A percentile compares a stretch with the other conserved stretches of the same genome.
These are phyloP conservation scores for Mycosphaerella arachidis DNA, from an alignment of 2,329 filamentous ascomycete species.

Conservation along the genomic window DNA sequence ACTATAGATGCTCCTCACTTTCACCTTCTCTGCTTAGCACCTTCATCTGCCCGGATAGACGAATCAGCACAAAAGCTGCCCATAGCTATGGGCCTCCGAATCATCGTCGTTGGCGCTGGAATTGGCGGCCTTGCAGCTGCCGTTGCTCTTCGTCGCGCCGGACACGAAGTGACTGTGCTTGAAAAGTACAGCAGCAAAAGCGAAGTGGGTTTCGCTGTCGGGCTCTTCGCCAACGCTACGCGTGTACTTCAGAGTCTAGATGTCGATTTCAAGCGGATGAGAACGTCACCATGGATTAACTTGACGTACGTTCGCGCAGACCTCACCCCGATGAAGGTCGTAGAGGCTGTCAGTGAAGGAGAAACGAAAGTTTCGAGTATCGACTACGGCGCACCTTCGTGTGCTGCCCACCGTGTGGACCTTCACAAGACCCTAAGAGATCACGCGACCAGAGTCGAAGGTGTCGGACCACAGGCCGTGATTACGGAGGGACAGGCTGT, in stretches of 20 bases:
- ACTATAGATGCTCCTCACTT: too few relatives aligned
- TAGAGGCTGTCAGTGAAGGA: not conserved
- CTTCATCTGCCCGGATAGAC: not conserved
- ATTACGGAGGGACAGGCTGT: not conserved
- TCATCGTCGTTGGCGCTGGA: slow-evolving; percentile 55
- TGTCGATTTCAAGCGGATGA: not conserved
- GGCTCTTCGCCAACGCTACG: slow-evolving; percentile 12
- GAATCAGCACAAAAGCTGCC: too few relatives aligned
- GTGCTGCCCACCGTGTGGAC: slow-evolving; percentile 5
- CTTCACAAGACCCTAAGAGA: not conserved
- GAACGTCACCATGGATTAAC: not conserved
- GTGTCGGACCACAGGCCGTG: not conserved
- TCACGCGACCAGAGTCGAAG: not conserved
- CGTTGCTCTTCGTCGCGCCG: slow-evolving; percentile 44
- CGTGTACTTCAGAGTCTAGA: slow-evolving; percentile 5
- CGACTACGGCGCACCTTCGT: slow-evolving; percentile 7
- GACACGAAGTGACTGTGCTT: slow-evolving; percentile 53
- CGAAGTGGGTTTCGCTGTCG: slow-evolving; percentile 13
- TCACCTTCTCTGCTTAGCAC: not conserved
- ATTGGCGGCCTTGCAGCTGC: slow-evolving; percentile 51
- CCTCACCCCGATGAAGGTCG: not conserved
- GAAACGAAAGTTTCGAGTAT: not conserved
- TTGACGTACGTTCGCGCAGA: not conserved
- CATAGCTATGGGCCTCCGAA: slow-evolving; percentile 25
- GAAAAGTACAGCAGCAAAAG: slow-evolving; percentile 47